Conservation (phyloP, 2,329 filamentous ascomycete species). For the Aspergillus floridensis region DNA sequence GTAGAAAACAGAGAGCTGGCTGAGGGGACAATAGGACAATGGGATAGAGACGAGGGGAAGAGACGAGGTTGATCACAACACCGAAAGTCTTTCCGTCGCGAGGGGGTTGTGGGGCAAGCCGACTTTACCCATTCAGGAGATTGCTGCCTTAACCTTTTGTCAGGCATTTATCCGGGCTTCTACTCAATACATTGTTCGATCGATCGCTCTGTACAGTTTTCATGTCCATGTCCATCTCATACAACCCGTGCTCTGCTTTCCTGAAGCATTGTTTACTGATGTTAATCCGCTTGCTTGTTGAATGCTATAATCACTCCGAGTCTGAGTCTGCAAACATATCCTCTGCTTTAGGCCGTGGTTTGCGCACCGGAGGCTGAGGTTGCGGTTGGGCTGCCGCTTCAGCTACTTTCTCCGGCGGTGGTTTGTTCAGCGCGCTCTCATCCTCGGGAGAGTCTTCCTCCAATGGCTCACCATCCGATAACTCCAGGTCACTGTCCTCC, state of each 20-base stretch:
- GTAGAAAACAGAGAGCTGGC: conserved; percentile 5
- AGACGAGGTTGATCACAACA: conserved; percentile 16
- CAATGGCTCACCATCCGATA: conserved; percentile 48
- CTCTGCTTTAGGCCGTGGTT: conserved; percentile 69
- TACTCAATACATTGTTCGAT: background rate
- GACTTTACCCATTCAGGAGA: background rate
- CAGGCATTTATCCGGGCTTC: background rate
- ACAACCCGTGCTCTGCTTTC: too few relatives aligned
- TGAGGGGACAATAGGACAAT: conserved; percentile 13
- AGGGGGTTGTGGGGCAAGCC: conserved; percentile 18
- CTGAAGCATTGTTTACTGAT: background rate
- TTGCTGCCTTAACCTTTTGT: conserved; percentile 1
- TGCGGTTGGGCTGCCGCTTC: conserved; percentile 27
- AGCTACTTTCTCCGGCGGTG: conserved; percentile 20
- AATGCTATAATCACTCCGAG: conserved; percentile 40
- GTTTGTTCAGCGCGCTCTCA: conserved; percentile 22
- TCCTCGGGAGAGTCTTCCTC: conserved; percentile 43
- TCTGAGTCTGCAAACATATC: conserved; percentile 87
- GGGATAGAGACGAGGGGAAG: conserved; percentile 9
- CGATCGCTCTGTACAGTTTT: background rate
- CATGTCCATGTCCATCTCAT: background rate
- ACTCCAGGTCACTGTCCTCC: conserved; percentile 52
- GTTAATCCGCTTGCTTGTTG: background rate
- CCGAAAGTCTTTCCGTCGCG: conserved; percentile 12
- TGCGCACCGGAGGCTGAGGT: conserved; percentile 38